Base-by-base conservation (phyloP, 257 asterid genomes). In the Jacaranda copaia region DNA sequence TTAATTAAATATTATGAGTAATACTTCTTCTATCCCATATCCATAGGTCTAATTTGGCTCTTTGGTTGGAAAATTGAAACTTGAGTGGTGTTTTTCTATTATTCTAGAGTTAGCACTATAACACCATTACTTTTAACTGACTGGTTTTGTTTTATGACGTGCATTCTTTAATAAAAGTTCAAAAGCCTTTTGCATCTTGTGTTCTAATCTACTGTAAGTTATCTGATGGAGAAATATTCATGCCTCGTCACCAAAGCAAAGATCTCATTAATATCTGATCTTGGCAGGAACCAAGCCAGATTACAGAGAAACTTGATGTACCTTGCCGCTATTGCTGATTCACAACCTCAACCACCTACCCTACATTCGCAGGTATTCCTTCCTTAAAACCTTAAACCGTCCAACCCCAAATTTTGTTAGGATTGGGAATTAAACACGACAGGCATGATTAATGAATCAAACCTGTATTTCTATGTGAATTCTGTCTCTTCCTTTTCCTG, bases 321-420 rank as follows among this genome's bases (percentile, higher is more conserved):
- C 72, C 96, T 95, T 4, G 99, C 99, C 19, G 98, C 99, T 6
- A 95, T 95, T 52, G 99, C 99, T 25, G 99, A 95, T 87, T 90
- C 98, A 18, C 99, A 93, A 70, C 99, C 99, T 62, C 99, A 88
- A 72, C 97, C 91, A 19, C 93, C 96, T 5, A 80, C 66, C 79
- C 85, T 95, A 93, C 97, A 91, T 75, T 89, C 98, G 76, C 99
- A 91, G 97, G 99, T 93, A 79, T 12, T 12, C 36, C 3, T 57
- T 18, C 10, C 8, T 46, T 25, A 1, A 35, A 4, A 73, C 46
- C 45, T 25, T 25, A 25, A 25, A 25, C 32, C 32, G 32, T 2
- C 32, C 32, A 25, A 25, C 32, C 32, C 32, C 32, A 25, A 25
- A 25, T 25, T 25, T 25, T 25, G 32, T 25, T 25, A 25, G 32